Percentiles rank a stretch among this genome's conserved stretches.
phyloP scores from a whole-genome alignment of 768 basidiomycete species.

The Russula brevipes region DNA sequence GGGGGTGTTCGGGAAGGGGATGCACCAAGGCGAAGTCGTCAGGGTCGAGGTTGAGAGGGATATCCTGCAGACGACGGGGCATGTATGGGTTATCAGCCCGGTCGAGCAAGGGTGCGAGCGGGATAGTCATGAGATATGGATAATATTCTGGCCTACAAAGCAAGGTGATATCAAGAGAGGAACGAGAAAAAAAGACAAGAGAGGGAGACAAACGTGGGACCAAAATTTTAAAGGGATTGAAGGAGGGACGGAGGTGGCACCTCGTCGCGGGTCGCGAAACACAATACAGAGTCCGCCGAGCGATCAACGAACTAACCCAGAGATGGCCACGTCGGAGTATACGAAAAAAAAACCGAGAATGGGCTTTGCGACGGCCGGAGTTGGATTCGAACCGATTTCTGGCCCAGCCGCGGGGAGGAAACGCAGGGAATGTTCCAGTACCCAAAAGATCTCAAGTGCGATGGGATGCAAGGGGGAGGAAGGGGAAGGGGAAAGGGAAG shows the following conservation, averaged over 20 bases:
- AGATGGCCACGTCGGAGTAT: constrained; percentile 23
- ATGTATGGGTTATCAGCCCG: constrained; percentile 19
- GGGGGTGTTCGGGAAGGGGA: neutral
- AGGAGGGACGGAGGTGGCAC: constrained; percentile 15
- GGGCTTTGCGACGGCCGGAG: constrained; percentile 1
- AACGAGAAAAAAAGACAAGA: neutral
- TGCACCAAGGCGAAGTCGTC: neutral
- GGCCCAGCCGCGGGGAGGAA: neutral
- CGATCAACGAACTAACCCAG: constrained; percentile 24
- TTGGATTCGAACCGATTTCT: constrained; percentile 10
- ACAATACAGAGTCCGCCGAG: constrained; percentile 22
- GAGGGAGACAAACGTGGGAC: constrained; percentile 7
- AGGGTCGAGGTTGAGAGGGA: neutral
- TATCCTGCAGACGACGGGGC: constrained; percentile 3
- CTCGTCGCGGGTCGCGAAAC: constrained; percentile 16
- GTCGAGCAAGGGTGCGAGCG: neutral
- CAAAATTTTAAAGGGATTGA: constrained; percentile 7
- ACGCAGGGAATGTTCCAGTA: neutral
- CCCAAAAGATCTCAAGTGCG: neutral
- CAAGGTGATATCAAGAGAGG: neutral
- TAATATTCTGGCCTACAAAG: constrained; percentile 1
- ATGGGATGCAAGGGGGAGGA: too few species aligned
- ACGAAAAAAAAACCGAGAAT: neutral
- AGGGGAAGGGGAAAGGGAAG: neutral
- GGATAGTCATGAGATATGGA: constrained; percentile 3